phyloP scores from a whole-genome alignment of 169 alveolate species.

The Amoebophrya sp. region DNA sequence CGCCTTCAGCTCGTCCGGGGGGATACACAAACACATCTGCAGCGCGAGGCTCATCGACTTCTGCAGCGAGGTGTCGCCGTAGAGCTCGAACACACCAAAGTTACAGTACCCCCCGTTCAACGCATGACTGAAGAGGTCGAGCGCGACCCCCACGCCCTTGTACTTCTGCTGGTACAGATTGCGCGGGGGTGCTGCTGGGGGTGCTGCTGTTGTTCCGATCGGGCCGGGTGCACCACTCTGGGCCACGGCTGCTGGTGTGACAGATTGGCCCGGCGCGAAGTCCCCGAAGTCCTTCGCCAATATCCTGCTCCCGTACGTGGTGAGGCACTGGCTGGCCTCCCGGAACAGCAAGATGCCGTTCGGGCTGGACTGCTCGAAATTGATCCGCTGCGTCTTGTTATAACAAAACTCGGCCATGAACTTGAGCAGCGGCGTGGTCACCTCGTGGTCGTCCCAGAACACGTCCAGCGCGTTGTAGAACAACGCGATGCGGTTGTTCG shows the following conservation, averaged over 20 bases:
- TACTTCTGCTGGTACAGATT: slow-evolving; percentile 66
- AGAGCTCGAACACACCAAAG: slow-evolving; percentile 76
- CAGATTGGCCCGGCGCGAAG: background rate
- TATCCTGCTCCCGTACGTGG: slow-evolving; percentile 26
- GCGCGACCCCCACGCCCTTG: slow-evolving; percentile 67
- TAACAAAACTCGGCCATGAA: slow-evolving; percentile 51
- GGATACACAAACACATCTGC: slow-evolving; percentile 66
- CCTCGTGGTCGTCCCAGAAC: slow-evolving; percentile 74
- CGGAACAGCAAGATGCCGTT: slow-evolving; percentile 74
- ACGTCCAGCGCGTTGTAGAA: slow-evolving; percentile 58
- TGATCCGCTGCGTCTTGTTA: slow-evolving; percentile 67
- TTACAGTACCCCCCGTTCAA: slow-evolving; percentile 60
- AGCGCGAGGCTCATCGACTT: slow-evolving; percentile 63
- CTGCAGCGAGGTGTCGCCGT: slow-evolving; percentile 68
- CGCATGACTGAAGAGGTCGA: slow-evolving; percentile 66
- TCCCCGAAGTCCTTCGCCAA: background rate
- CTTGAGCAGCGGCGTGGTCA: slow-evolving; percentile 73
- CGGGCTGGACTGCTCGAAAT: slow-evolving; percentile 77
- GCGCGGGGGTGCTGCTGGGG: slow-evolving; percentile 22
- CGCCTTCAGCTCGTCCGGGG: slow-evolving; percentile 40
- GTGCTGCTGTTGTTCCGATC: background rate
- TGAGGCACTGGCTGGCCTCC: slow-evolving; percentile 64
- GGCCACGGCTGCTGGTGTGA: background rate
- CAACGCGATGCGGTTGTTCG: slow-evolving; percentile 53
- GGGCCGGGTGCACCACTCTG: background rate